Base-by-base conservation (phyloP, 1,284 basidiomycete species). In the Rhodotorula glutinis region DNA sequence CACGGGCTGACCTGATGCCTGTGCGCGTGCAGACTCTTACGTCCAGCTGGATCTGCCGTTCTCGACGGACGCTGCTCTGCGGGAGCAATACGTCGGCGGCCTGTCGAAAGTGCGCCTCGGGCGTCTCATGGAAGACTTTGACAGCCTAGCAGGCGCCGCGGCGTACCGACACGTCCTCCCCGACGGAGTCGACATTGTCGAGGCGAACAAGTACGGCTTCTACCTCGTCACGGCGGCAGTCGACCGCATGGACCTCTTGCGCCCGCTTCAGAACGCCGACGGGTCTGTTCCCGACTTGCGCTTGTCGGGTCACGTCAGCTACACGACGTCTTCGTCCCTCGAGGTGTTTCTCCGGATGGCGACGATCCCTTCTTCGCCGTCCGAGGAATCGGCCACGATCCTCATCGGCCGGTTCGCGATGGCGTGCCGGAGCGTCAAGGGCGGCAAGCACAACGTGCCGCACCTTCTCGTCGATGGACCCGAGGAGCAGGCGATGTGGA, bases 171-270 rank as follows among this genome's bases (percentile, higher is more conserved):
- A 79, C 57, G 78, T 78, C 9, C 72, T 79, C 9, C 78, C 78
- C 14, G 74, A 75, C n/a, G 73, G 73, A n/a, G 57, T 57, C 3
- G 33, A 57, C 53, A 67, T 76, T 13, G 47, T 66, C 16, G 73
- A 75, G 14, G 75, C 74, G 14, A 71, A 73, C 13, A 65, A 53
- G 19, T 72, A 73, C 29, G 75, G 75, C 21, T 70, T 80, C 58
- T 79, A 78, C 73, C 75, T 80, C 52, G 79, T 80, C 44, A 80
- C 79, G 2, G 79, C 79, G 29, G 76, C 78, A 0, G 79, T 79
- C 1, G 79, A 79, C 64, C 72, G 79, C 1, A 67, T 73, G 62
- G 75, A 76, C 63, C 55, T 74, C 27, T 61, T 65, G 57, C 77
- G 60, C 58, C 73, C 65, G 47, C 74, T 66, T 46, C 71, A 67